Percentiles rank a stretch among this genome's conserved stretches.
phyloP scores from a whole-genome alignment of 2,329 filamentous ascomycete genomes.

The Xylariales sp. region DNA sequence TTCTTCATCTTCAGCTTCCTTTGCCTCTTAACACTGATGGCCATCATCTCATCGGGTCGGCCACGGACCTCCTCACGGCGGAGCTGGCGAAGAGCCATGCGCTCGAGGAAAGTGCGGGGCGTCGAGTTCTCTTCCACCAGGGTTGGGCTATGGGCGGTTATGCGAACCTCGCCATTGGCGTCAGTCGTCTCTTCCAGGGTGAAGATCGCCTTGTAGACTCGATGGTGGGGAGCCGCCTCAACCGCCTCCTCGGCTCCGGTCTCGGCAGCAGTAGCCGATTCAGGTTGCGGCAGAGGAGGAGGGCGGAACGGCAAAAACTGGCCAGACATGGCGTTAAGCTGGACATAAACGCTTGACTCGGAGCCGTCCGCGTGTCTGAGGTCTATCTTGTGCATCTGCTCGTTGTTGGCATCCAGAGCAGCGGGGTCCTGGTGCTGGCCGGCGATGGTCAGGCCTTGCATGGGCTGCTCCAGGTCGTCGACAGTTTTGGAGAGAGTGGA shows the following conservation, averaged over 20 bases:
- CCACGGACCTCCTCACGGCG: conserved; percentile 51
- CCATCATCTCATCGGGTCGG: conserved; percentile 56
- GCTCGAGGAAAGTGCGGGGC: conserved; percentile 61
- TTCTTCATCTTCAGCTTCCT: conserved; percentile 99
- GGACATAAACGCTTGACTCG: conserved; percentile 57
- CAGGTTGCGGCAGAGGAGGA: conserved; percentile 72
- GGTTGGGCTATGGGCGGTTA: conserved; percentile 56
- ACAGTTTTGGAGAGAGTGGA: conserved; percentile 60
- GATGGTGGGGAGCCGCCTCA: conserved; percentile 39
- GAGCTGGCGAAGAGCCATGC: conserved; percentile 62
- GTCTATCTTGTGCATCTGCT: conserved; percentile 46
- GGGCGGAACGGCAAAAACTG: conserved; percentile 77
- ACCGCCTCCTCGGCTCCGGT: conserved; percentile 26
- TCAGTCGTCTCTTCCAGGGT: conserved; percentile 65
- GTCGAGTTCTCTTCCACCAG: conserved; percentile 43
- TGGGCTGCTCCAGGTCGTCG: conserved; percentile 54
- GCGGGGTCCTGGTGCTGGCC: conserved; percentile 11
- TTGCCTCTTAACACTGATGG: conserved; percentile 89
- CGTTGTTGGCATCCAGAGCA: conserved; percentile 33
- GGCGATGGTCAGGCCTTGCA: conserved; percentile 46
- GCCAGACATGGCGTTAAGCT: conserved; percentile 64
- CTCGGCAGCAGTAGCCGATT: conserved; percentile 35
- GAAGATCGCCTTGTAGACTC: conserved; percentile 60
- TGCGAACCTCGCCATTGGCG: conserved; percentile 54
- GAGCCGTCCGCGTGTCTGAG: conserved; percentile 52